Base-by-base conservation (phyloP, 495 filamentous ascomycete genomes). In the Hypoxylon lienhwacheense region DNA sequence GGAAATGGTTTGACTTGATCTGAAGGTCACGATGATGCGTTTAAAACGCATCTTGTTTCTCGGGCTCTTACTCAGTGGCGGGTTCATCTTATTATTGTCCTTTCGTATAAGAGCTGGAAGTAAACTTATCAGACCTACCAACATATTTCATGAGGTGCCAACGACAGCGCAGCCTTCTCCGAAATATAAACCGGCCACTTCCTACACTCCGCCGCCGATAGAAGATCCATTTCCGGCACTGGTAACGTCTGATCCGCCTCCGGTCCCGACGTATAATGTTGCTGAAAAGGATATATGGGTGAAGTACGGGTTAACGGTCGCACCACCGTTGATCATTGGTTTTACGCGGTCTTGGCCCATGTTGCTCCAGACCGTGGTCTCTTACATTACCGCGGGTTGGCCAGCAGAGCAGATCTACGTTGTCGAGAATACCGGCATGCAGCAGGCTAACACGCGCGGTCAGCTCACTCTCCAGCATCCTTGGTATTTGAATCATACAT, bases 391-490 rank as follows among this genome's bases (percentile, higher is more conserved):
- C 1, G 78, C 81, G 0, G 83, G 82, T 15, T 85, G 82, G 82
- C 83, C 83, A 2, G 61, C 81, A 0, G 65, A 70, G 24, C 77
- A 84, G 53, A 85, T 86, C 53, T 80, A 78, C 47, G 73, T 85
- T 1, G 69, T 85, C 39, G 83, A 85, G 46, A 86, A 86, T 65
- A 85, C 80, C 2, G 83, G 83, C 2, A 75, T 76, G 25, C 81
- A 84, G 63, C 69, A 80, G 29, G 71, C 73, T 10, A 85, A 85
- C 53, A 57, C 64, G 16, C 66, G 72, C 7, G 77, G 79, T 1
- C 65, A 71, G 22, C 69, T 85, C 2, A 72, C 76, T 7, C 65
- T 81, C 0, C 79, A 84, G 50, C 85, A 85, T 54, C 81, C 82
- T 8, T 85, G 82, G 70, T 85, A 73, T 65, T 66, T 86, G 15